Evolutionary conservation across 163 green algal species (phyloP).

Genomic region (Scenedesmus sp.): DNA sequence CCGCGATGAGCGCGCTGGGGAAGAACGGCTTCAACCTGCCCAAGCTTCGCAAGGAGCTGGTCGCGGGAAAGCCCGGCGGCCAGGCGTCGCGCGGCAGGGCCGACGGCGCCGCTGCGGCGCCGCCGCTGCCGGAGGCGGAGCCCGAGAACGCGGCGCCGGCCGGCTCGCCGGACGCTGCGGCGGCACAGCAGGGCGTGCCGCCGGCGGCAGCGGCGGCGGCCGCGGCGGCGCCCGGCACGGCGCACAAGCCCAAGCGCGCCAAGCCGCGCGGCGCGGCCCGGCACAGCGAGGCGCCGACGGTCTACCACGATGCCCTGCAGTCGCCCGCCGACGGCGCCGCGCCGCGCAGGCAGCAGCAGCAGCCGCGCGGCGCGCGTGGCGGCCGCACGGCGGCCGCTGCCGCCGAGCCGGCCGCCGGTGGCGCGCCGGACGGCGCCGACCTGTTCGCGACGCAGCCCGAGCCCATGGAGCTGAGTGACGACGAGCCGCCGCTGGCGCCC

Average conservation of each 20-base stretch:
- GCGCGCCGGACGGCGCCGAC: neutral
- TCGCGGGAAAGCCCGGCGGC: neutral
- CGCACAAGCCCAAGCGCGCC: slow-evolving; percentile 19
- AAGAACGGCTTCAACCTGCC: slow-evolving; percentile 16
- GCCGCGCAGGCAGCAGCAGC: neutral
- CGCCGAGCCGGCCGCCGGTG: no score
- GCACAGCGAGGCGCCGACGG: neutral
- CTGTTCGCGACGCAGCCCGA: slow-evolving; percentile 23
- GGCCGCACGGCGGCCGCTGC: slow-evolving; percentile 4
- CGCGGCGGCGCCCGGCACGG: neutral
- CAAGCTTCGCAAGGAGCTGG: slow-evolving; percentile 17
- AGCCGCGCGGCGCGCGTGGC: neutral
- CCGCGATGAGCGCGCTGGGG: no score
- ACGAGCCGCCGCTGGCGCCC: no score
- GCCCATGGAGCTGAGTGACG: slow-evolving; percentile 16
- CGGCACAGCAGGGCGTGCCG: neutral
- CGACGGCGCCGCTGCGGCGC: no score
- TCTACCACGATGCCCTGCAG: slow-evolving; percentile 37
- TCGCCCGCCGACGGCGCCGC: slow-evolving; percentile 12
- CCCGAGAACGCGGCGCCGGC: no score
- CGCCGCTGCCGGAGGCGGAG: no score
- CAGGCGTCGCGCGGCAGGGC: neutral
- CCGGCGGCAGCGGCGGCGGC: neutral
- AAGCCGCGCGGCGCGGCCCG: neutral
- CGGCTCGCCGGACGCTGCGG: neutral